Conservation (phyloP, 2,329 filamentous ascomycete genomes). For the Coniella vitis region DNA sequence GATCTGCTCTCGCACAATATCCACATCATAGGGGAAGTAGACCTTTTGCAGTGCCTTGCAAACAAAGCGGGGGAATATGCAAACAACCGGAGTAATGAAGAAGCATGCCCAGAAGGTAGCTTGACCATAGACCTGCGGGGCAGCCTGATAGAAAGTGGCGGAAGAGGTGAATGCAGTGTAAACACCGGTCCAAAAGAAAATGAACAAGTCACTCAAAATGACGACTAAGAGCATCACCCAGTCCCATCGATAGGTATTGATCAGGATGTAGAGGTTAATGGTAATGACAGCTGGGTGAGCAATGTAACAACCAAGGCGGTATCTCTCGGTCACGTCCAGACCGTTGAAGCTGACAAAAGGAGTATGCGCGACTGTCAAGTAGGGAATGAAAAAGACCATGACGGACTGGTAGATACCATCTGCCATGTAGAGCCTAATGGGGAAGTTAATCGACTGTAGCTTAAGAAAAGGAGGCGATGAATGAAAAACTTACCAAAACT, state of each 20-base stretch:
- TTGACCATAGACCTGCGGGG: slow-evolving; percentile 69
- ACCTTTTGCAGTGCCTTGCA: slow-evolving; percentile 89
- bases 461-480: not conserved
- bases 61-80: slow-evolving; percentile 79
- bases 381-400: slow-evolving; percentile 89
- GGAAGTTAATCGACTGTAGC: slow-evolving; percentile 23
- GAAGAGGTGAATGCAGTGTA: slow-evolving; percentile 54
- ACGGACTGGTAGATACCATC: slow-evolving; percentile 94
- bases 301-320: slow-evolving; percentile 80
- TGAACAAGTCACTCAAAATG: slow-evolving; percentile 71
- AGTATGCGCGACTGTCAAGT: slow-evolving; percentile 65
- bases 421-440: slow-evolving; percentile 75
- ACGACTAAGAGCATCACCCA: slow-evolving; percentile 89
- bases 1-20: slow-evolving; percentile 92
- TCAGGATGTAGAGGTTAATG: slow-evolving; percentile 89
- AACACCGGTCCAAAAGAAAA: slow-evolving; percentile 94
- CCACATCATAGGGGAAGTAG: slow-evolving; percentile 85
- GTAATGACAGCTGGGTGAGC: slow-evolving; percentile 77
- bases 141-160: slow-evolving; percentile 65
- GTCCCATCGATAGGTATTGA: slow-evolving; percentile 98
- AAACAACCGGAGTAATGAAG: slow-evolving; percentile 71
- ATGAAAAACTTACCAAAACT: slow-evolving; percentile 73
- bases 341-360: slow-evolving; percentile 67
- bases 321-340: slow-evolving; percentile 68
- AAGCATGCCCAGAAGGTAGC: slow-evolving; percentile 83